Conservation (phyloP, 306 rosid species). For the Morella rubra region DNA sequence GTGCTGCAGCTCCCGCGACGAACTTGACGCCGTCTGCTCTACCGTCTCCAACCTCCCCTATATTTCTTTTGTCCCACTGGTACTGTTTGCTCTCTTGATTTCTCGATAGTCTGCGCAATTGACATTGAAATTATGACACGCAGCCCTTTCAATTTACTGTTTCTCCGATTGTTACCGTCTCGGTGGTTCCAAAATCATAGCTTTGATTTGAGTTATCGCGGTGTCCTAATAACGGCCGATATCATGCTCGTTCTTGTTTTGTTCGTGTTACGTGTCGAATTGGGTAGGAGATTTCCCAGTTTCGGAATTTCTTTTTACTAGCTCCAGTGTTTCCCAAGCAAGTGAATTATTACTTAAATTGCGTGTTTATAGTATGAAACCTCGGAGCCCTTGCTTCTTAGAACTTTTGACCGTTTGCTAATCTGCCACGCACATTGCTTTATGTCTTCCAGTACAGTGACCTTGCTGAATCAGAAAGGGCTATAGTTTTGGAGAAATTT, state of each 20-base stretch:
- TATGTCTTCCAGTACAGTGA: conserved; percentile 68
- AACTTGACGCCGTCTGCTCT: conserved; percentile 73
- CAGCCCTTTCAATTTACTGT: not conserved
- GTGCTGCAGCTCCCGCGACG: conserved; percentile 84
- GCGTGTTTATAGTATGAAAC: not conserved
- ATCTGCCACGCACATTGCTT: conserved; percentile 16
- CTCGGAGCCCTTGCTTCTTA: not conserved
- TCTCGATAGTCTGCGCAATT: not conserved
- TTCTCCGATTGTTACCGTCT: not conserved
- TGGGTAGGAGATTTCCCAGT: not conserved
- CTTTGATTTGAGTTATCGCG: too few species aligned
- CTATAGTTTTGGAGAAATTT: conserved; percentile 55
- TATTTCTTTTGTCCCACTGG: conserved; percentile 66
- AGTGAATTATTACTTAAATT: not conserved
- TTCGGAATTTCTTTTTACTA: not conserved
- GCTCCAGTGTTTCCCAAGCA: not conserved
- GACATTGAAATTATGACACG: not conserved
- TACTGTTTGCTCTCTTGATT: conserved; percentile 12
- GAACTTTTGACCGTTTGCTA: conserved; percentile 18
- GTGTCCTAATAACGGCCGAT: too few species aligned
- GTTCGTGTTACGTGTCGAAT: not conserved
- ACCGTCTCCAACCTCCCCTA: conserved; percentile 61
- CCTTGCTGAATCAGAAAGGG: conserved; percentile 83
- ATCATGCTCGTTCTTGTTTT: not conserved
- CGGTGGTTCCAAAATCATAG: too few species aligned